phyloP scores from a whole-genome alignment of 163 green algal species.

The Volvox carteri region DNA sequence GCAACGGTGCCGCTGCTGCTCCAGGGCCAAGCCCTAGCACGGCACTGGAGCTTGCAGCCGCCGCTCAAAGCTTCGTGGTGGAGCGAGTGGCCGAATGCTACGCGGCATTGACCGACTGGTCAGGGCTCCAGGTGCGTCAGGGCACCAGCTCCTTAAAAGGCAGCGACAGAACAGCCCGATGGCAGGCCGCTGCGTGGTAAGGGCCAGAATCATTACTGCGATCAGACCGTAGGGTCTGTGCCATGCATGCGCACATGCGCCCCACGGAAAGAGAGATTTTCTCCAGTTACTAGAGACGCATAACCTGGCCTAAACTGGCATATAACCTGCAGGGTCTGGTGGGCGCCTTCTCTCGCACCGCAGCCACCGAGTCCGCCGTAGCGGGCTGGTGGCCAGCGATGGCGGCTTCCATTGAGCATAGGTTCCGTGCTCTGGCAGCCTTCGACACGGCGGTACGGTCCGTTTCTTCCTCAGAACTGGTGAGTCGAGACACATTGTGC shows the following conservation, averaged over 20 bases:
- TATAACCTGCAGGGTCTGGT: slow-evolving; percentile 16
- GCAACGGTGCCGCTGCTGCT: not conserved
- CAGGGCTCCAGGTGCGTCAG: slow-evolving; percentile 53
- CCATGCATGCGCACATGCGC: too few relatives aligned
- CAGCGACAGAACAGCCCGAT: too few relatives aligned
- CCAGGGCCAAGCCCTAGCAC: not conserved
- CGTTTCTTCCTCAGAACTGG: not conserved
- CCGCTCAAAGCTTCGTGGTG: slow-evolving; percentile 57
- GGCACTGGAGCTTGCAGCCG: slow-evolving; percentile 12
- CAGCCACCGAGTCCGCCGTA: not conserved
- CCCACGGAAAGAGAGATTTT: too few relatives aligned
- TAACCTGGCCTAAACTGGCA: too few relatives aligned
- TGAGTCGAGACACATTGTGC: not conserved
- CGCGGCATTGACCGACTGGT: slow-evolving; percentile 69
- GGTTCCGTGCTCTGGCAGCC: slow-evolving; percentile 5
- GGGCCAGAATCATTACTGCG: too few relatives aligned
- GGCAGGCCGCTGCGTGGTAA: too few relatives aligned
- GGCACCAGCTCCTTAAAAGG: not conserved
- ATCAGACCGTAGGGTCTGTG: too few relatives aligned
- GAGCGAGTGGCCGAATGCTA: slow-evolving; percentile 70
- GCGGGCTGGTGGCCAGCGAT: slow-evolving; percentile 32
- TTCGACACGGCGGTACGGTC: not conserved
- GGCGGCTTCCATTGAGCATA: slow-evolving; percentile 18
- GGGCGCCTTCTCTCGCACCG: slow-evolving; percentile 6
- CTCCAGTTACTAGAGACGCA: too few relatives aligned